phyloP scores from a whole-genome alignment of 768 basidiomycete genomes.

The Tremella fuciformis region DNA sequence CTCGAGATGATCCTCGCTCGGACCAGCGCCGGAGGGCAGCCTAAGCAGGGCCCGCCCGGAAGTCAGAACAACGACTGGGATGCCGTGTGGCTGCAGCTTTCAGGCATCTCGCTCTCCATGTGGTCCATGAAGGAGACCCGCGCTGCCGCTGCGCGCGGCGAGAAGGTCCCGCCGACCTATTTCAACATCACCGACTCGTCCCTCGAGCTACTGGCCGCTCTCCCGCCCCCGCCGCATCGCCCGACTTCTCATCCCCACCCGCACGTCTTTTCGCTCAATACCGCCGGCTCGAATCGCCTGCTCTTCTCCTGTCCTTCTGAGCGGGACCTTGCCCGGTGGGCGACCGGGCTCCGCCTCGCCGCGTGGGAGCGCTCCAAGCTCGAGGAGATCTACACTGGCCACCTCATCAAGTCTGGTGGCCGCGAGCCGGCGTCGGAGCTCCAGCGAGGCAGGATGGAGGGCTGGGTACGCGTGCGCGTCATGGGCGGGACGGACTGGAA shows the following conservation, averaged over 20 bases:
- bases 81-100: constrained; percentile 51
- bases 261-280: constrained; percentile 84
- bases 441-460: constrained; percentile 73
- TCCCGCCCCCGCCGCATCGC: constrained; percentile 52
- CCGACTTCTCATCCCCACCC: constrained; percentile 48
- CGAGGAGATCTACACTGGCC: constrained; percentile 96
- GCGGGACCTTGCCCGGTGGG: constrained; percentile 76
- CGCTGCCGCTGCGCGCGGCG: constrained; percentile 49
- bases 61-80: constrained; percentile 52
- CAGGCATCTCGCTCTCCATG: constrained; percentile 50
- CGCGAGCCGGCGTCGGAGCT: constrained; percentile 63
- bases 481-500: constrained; percentile 99
- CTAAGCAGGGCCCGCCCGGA: constrained; percentile 52
- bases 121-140: constrained; percentile 54
- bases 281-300: constrained; percentile 84
- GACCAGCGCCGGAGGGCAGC: constrained; percentile 48
- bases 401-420: constrained; percentile 65
- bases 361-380: constrained; percentile 93
- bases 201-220: constrained; percentile 50
- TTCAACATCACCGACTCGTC: constrained; percentile 51
- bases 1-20: constrained; percentile 52
- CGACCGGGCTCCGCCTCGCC: constrained; percentile 80
- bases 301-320: constrained; percentile 80
- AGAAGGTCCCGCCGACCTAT: constrained; percentile 52
- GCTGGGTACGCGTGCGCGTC: constrained; percentile 82